Base-by-base conservation (phyloP, 1,284 basidiomycete species). In the Papiliotrema flavescens region DNA sequence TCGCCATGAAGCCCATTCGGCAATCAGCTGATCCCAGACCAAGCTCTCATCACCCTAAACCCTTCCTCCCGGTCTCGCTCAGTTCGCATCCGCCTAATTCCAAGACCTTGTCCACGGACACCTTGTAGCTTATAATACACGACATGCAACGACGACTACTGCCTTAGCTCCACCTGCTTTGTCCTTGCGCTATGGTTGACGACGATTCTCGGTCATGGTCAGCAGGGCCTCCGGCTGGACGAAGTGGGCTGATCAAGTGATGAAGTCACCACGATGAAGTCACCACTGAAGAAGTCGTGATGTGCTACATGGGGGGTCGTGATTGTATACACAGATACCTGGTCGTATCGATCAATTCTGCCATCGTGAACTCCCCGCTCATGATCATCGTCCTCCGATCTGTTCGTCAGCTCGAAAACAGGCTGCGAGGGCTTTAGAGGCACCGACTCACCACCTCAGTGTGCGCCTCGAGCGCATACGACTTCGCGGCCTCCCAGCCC, bases 61-160 rank as follows among this genome's bases (percentile, higher is more conserved):
- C 22, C 11, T 22, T 20, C 24, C 34, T 42, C 28, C 46, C 26
- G 34, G 52, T 26, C 45, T 6, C 28, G 11, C 11, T 32, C 28
- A 32, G 6, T 11, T 32, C n/a, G n/a, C 34, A 44, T 35, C 39
- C 35, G 8, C 47, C 20, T 41, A 47, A 28, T 46, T 36, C 32
- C 2, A 35, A 28, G 26, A 20, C 41, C 43, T 24, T 45, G 40
- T 23, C 9, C n/a, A 26, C 37, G 23, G n/a, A 32, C 11, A 8
- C 35, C 40, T 24, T 60, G 57, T 64, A 61, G 55, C 59, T 49
- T 59, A 57, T 53, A 55, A 44, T 46, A 59, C 60, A 64, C 57
- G 62, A 63, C 56, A 63, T 63, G 62, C 59, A 57, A 63, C 59
- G 62, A 63, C 47, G 36, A 45, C 41, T 19, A 5, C n/a, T 19